phyloP scores from a whole-genome alignment of 495 filamentous ascomycete species.

The Penicillium coprophilum region DNA sequence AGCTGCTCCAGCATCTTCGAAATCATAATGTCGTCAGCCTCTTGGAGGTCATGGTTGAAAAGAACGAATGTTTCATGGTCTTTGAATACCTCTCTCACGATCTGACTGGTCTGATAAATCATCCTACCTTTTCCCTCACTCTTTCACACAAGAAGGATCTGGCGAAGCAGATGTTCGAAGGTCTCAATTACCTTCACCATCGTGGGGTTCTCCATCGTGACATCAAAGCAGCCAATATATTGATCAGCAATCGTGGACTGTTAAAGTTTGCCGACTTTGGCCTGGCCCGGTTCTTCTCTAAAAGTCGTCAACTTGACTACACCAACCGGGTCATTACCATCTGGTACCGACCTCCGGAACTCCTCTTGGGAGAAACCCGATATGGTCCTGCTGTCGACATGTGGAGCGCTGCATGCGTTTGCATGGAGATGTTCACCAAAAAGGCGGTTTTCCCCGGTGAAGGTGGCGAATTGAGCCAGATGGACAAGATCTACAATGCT shows the following conservation, averaged over 20 bases:
- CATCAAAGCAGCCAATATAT: conserved; percentile 92
- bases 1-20: conserved; percentile 89
- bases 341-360: conserved; percentile 94
- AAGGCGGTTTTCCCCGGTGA: conserved; percentile 96
- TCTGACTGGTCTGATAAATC: conserved; percentile 82
- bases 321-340: conserved; percentile 97
- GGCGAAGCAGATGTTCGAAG: conserved; percentile 90
- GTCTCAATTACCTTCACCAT: conserved; percentile 90
- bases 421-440: conserved; percentile 94
- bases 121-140: conserved; percentile 87
- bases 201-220: conserved; percentile 93
- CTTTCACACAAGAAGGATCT: conserved; percentile 90
- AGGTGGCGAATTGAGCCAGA: conserved; percentile 88
- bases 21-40: conserved; percentile 83
- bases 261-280: conserved; percentile 97
- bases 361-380: conserved; percentile 88
- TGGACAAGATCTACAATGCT: conserved; percentile 93
- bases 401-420: conserved; percentile 96
- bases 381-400: conserved; percentile 96
- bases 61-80: conserved; percentile 99
- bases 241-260: conserved; percentile 83
- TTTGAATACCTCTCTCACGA: conserved; percentile 99
- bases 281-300: conserved; percentile 94
- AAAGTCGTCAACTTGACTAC: conserved; percentile 89
- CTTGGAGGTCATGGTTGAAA: conserved; percentile 94